Evolutionary conservation across 306 rosid species (phyloP).

Genomic region (Vigna mungo): DNA sequence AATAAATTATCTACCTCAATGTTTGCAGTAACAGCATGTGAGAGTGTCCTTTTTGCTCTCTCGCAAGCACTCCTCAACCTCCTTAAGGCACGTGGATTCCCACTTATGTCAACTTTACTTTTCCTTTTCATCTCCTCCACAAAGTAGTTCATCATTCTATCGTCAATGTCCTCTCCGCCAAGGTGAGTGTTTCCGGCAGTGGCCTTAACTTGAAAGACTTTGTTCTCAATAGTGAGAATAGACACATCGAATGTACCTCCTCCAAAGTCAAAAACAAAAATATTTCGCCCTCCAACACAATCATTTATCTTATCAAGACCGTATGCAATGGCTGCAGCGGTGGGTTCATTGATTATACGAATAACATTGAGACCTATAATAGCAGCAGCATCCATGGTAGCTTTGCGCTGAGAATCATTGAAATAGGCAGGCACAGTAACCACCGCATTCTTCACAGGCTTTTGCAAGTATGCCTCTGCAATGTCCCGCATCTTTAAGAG

Average conservation of each 20-base stretch:
- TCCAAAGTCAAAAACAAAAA: constrained; percentile 34
- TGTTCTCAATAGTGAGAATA: constrained; percentile 20
- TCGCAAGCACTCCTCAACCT: constrained; percentile 36
- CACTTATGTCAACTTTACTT: constrained; percentile 31
- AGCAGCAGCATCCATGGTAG: constrained; percentile 25
- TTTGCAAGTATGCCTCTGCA: neutral
- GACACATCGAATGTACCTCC: constrained; percentile 42
- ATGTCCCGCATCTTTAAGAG: neutral
- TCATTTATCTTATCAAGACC: constrained; percentile 8
- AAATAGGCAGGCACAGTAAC: constrained; percentile 65
- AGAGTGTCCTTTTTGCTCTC: constrained; percentile 38
- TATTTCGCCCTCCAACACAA: constrained; percentile 6
- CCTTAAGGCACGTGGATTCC: constrained; percentile 45
- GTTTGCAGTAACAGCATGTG: neutral
- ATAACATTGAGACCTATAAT: constrained; percentile 36
- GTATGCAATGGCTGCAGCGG: constrained; percentile 25
- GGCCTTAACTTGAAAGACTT: constrained; percentile 15
- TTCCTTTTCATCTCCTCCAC: constrained; percentile 31
- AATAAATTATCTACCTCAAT: constrained; percentile 26
- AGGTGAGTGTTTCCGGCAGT: constrained; percentile 35
- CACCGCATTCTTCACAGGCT: constrained; percentile 1
- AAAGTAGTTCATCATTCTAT: constrained; percentile 11
- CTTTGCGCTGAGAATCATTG: constrained; percentile 30
- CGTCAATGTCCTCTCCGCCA: constrained; percentile 13
- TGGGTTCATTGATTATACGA: constrained; percentile 36